Evolutionary conservation across 441 rosid genomes (phyloP).

Genomic region (Breynia disticha): DNA sequence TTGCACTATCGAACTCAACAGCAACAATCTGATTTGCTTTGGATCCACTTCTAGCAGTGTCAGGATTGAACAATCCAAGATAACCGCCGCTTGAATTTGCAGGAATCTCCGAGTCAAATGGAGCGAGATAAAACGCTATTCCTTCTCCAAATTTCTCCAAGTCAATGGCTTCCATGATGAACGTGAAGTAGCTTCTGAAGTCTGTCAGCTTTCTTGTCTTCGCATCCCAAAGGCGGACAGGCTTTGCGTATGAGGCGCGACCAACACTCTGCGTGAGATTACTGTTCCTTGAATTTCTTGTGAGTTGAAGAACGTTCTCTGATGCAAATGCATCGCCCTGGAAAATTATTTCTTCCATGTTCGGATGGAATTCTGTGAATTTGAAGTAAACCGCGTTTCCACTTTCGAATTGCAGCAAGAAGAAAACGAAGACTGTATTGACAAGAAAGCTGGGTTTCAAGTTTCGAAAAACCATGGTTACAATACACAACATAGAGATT

Average conservation of each 20-base stretch:
- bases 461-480: slow-evolving; percentile 11
- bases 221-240: slow-evolving; percentile 44
- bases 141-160: slow-evolving; percentile 26
- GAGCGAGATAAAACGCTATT: slow-evolving; percentile 38
- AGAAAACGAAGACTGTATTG: slow-evolving; percentile 9
- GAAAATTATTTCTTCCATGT: slow-evolving; percentile 25
- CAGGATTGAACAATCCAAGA: slow-evolving; percentile 29
- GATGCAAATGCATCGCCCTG: slow-evolving; percentile 40
- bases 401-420: slow-evolving; percentile 18
- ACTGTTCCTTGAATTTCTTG: slow-evolving; percentile 21
- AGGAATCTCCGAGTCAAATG: slow-evolving; percentile 29
- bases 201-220: slow-evolving; percentile 27
- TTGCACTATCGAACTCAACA: slow-evolving; percentile 40
- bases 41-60: slow-evolving; percentile 9
- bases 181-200: slow-evolving; percentile 43
- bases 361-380: slow-evolving; percentile 32
- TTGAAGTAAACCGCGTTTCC: slow-evolving; percentile 38
- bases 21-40: slow-evolving; percentile 29
- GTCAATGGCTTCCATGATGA: slow-evolving; percentile 17
- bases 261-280: slow-evolving; percentile 31
- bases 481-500: neutral
- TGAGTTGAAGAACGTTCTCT: slow-evolving; percentile 23
- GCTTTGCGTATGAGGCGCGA: slow-evolving; percentile 30
- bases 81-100: slow-evolving; percentile 30
- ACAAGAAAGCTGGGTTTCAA: neutral